These are phyloP conservation scores for Terfezia boudieri DNA, from an alignment of 495 filamentous ascomycete species.

Conservation along the genomic window DNA sequence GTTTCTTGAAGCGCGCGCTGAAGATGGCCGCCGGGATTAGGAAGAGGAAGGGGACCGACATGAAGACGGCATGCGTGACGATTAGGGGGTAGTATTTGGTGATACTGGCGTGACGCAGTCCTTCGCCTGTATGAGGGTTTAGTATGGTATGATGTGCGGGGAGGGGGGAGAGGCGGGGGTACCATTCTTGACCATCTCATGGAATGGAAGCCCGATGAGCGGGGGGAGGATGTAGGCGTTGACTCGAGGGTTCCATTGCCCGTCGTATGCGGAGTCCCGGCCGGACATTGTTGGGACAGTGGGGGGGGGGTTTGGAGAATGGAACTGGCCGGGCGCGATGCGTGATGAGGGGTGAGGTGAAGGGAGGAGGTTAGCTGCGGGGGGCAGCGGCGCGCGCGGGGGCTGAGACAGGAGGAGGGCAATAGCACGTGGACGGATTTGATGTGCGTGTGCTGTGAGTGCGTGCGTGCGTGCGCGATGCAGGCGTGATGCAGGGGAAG, in stretches of 20 bases:
- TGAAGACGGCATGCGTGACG: slow-evolving; percentile 62
- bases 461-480: too few relatives aligned
- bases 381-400: too few relatives aligned
- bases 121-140: slow-evolving; percentile 5
- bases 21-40: slow-evolving; percentile 62
- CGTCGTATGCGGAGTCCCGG: slow-evolving; percentile 5
- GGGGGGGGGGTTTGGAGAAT: neutral
- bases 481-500: too few relatives aligned
- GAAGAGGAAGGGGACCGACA: slow-evolving; percentile 67
- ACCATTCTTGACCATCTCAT: slow-evolving; percentile 18
- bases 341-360: neutral
- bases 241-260: slow-evolving; percentile 7
- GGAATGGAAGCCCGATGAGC: slow-evolving; percentile 14
- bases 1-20: slow-evolving; percentile 47
- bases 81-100: slow-evolving; percentile 59
- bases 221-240: slow-evolving; percentile 10
- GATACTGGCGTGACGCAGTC: slow-evolving; percentile 12
- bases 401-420: too few relatives aligned
- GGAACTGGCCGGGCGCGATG: neutral
- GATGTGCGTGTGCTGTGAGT: too few relatives aligned
- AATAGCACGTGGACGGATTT: too few relatives aligned
- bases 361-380: neutral
- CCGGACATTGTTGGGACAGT: neutral
- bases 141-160: neutral
- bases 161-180: neutral